Evolutionary conservation across 495 filamentous ascomycete genomes (phyloP).

Genomic region (Hyaloscypha hepaticicola): DNA sequence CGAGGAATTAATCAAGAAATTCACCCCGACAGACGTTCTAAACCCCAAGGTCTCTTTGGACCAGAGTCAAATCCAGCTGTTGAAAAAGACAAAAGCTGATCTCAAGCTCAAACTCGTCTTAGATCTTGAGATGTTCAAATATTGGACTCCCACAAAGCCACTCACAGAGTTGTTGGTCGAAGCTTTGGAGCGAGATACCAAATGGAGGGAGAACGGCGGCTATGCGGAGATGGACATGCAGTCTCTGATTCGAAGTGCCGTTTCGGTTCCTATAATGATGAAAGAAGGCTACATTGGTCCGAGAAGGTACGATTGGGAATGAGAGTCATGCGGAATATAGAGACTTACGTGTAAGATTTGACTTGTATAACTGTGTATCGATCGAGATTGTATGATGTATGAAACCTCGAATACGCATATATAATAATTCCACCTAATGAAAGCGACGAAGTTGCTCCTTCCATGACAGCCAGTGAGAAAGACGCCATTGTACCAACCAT

Average conservation of each 20-base stretch:
- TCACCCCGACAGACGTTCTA: neutral
- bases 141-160: slow-evolving; percentile 5
- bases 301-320: neutral
- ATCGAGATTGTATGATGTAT: neutral
- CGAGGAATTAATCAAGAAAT: neutral
- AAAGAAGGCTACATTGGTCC: neutral
- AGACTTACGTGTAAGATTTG: neutral
- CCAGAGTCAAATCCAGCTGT: neutral
- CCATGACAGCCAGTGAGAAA: neutral
- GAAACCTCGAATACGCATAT: neutral
- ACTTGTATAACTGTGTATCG: neutral
- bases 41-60: neutral
- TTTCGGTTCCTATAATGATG: neutral
- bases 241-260: slow-evolving; percentile 1
- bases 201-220: slow-evolving; percentile 4
- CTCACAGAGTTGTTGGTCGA: slow-evolving; percentile 12
- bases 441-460: neutral
- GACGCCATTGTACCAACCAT: slow-evolving; percentile 4
- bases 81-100: neutral
- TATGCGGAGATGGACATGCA: neutral
- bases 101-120: neutral
- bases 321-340: neutral
- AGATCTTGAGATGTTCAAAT: neutral
- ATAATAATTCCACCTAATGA: neutral
- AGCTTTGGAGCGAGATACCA: slow-evolving; percentile 10